Evolutionary conservation across 2,329 filamentous ascomycete species (phyloP).

Genomic region (Neopestalotiopsis clavispora): DNA sequence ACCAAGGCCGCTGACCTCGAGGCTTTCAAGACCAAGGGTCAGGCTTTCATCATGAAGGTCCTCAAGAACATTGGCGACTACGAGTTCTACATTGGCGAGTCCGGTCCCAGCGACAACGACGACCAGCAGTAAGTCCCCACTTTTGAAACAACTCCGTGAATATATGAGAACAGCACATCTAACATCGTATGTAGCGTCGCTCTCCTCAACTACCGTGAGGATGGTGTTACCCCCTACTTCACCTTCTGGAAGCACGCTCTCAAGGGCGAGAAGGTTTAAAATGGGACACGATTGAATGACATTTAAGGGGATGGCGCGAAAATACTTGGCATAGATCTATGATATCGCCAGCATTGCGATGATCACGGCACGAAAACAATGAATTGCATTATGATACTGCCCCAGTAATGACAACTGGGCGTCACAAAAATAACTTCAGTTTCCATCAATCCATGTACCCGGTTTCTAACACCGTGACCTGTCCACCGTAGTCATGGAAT

Average conservation of each 20-base stretch:
- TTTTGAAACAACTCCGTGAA: background rate
- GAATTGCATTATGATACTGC: background rate
- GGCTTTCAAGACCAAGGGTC: constrained; percentile 79
- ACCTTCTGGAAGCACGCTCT: constrained; percentile 96
- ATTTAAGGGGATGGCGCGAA: constrained; percentile 11
- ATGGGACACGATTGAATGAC: background rate
- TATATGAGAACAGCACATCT: background rate
- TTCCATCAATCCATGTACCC: background rate
- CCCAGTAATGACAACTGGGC: background rate
- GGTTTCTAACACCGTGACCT: background rate
- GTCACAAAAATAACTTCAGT: background rate
- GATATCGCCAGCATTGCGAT: constrained; percentile 15
- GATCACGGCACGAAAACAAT: background rate
- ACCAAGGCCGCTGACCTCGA: constrained; percentile 62
- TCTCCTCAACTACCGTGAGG: constrained; percentile 97
- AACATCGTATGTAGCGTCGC: constrained; percentile 65
- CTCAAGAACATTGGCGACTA: constrained; percentile 91
- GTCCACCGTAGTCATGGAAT: too few species aligned
- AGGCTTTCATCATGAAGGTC: constrained; percentile 77
- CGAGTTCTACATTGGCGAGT: constrained; percentile 92
- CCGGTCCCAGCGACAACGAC: constrained; percentile 70
- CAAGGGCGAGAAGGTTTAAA: constrained; percentile 87
- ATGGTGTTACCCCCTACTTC: constrained; percentile 88
- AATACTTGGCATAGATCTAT: constrained; percentile 19
- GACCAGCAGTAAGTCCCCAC: constrained; percentile 60